Evolutionary conservation across 257 asterid species (phyloP), one percentile per base, ranked within the genome.

Genomic region (Solanum etuberosum): DNA sequence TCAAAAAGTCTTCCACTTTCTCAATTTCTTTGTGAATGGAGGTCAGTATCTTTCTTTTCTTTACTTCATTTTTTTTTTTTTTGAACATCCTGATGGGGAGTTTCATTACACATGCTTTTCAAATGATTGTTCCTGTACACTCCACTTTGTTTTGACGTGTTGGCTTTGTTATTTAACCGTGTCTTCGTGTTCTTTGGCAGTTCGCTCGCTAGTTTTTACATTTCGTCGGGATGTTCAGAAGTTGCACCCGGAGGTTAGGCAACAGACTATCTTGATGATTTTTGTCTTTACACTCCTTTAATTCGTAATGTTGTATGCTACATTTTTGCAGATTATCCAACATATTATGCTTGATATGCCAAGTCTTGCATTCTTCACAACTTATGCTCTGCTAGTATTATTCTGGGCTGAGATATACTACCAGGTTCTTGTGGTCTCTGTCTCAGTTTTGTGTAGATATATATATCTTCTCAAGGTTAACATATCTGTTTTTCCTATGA

Each of bases 341-440:
- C 99, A 97, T 87, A 89, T 97, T 84, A 87, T 97, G 94, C 98
- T 97, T 86, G 99, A 96, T 86, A 88, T 97, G 94, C 99, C 99
- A 51, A 97, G 98, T 88, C 98, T 97, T 78, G 94, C 92, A 35
- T 97, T 97, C 93, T 97, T 97, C 98, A 94, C 99, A 12, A 97
- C 99, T 2, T 97, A 97, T 89, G 98, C 98, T 5, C 93, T 97
- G 83, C 91, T 97, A 51, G 98, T 97, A 34, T 90, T 97, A 89
- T 97, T 97, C 93, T 97, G 98, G 98, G 99, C 99, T 23, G 99
- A 97, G 92, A 95, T 95, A 68, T 97, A 94, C 91, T 95, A 95
- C 87, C 98, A 95, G 99, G 99, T 94, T 51, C 9, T 90, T 86
- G 67, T 86, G 54, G 85, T 80, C 85, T 77, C 84, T 80, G 40